phyloP scores from a whole-genome alignment of 805 yeast species.

The Monosporozyma unispora region DNA sequence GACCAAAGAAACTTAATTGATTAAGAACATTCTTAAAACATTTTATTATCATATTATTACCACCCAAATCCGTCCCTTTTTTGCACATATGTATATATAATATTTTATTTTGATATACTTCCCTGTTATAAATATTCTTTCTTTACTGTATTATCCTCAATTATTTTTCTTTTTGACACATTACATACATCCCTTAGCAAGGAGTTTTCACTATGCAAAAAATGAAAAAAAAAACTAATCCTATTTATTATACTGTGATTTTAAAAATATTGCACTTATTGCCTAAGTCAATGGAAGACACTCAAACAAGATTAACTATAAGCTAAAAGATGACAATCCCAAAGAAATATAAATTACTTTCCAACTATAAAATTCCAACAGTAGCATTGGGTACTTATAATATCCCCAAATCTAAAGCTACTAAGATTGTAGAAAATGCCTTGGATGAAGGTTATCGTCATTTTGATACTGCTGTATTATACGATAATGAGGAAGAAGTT shows the following conservation, averaged over 20 bases:
- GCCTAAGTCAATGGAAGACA: too few relatives aligned
- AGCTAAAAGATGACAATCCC: conserved; percentile 14
- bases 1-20: conserved; percentile 6
- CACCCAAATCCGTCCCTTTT: background rate
- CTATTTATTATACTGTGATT: too few relatives aligned
- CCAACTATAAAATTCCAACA: conserved; percentile 48
- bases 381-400: conserved; percentile 50
- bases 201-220: too few relatives aligned
- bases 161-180: too few relatives aligned
- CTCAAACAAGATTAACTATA: too few relatives aligned
- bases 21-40: background rate
- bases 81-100: background rate
- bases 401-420: conserved; percentile 33
- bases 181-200: too few relatives aligned
- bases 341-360: conserved; percentile 36
- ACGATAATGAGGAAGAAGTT: conserved; percentile 54
- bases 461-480: conserved; percentile 62
- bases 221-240: too few relatives aligned
- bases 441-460: conserved; percentile 62
- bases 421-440: conserved; percentile 44
- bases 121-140: background rate
- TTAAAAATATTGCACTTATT: too few relatives aligned
- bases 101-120: background rate
- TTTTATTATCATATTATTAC: background rate
- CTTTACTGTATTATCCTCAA: background rate